Evolutionary conservation across 768 basidiomycete genomes (phyloP).

Genomic region (Tulasnella sp.): DNA sequence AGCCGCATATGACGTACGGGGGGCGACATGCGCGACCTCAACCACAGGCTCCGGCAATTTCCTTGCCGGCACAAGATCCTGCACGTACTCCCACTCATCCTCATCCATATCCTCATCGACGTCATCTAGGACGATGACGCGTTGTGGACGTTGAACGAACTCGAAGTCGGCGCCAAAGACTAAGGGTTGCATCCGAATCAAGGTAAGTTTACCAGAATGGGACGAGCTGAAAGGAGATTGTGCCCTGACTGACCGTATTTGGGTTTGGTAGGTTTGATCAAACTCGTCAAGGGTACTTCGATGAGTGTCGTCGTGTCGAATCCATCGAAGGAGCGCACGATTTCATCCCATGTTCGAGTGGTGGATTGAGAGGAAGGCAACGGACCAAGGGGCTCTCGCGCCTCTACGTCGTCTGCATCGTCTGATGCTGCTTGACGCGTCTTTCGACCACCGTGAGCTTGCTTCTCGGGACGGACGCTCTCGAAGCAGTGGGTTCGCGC

Average conservation of each 20-base stretch:
- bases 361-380: no score
- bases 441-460: no score
- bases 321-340: background rate
- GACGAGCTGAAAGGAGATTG: background rate
- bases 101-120: slow-evolving; percentile 4
- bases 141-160: background rate
- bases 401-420: no score
- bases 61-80: background rate
- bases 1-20: background rate
- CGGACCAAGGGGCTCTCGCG: no score
- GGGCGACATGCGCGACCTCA: background rate
- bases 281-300: slow-evolving; percentile 5
- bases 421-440: no score
- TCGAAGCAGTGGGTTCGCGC: no score
- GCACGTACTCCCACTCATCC: slow-evolving; percentile 10
- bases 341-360: background rate
- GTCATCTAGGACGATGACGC: slow-evolving; percentile 10
- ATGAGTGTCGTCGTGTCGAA: background rate
- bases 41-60: background rate
- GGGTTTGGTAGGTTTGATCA: slow-evolving; percentile 1
- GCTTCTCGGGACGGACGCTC: no score
- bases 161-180: slow-evolving; percentile 8
- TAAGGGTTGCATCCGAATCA: background rate
- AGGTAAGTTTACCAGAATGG: background rate
- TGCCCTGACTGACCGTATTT: slow-evolving; percentile 1